A percentile compares a stretch with the other conserved stretches of the same genome.
Conservation (phyloP, 345 rosid genomes). For the Acer saccharum region DNA sequence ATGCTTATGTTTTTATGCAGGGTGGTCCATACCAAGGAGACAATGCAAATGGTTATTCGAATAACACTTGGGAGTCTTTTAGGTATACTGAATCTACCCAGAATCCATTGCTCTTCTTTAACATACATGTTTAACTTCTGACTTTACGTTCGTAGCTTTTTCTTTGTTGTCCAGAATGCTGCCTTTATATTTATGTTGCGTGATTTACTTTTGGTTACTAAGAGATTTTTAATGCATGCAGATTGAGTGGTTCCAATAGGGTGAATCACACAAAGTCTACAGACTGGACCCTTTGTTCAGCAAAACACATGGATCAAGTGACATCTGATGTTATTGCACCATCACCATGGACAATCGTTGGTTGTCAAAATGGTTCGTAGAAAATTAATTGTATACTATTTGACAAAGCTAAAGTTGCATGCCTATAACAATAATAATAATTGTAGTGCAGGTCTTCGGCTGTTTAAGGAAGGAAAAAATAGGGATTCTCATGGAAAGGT, state of each 20-base stretch:
- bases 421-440: constrained; percentile 18
- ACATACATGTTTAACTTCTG: neutral
- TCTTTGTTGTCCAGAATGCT: constrained; percentile 1
- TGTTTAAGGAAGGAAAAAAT: constrained; percentile 92
- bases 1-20: constrained; percentile 46
- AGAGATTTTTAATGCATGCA: constrained; percentile 30
- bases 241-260: constrained; percentile 62
- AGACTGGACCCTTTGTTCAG: constrained; percentile 76
- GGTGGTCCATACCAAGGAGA: constrained; percentile 52
- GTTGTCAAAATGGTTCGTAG: constrained; percentile 83
- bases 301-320: constrained; percentile 52
- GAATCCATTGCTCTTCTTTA: neutral
- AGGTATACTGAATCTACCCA: constrained; percentile 38
- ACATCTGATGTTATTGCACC: constrained; percentile 91
- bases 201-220: constrained; percentile 21
- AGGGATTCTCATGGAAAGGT: constrained; percentile 72
- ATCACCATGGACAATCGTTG: constrained; percentile 93
- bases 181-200: constrained; percentile 4
- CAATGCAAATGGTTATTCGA: constrained; percentile 51
- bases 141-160: constrained; percentile 2
- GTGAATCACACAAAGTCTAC: constrained; percentile 47
- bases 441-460: constrained; percentile 69
- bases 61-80: constrained; percentile 70
- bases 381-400: constrained; percentile 9
- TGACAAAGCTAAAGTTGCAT: constrained; percentile 13